Evolutionary conservation across 2,329 filamentous ascomycete species (phyloP).

Genomic region (Cladorrhinum sp.): DNA sequence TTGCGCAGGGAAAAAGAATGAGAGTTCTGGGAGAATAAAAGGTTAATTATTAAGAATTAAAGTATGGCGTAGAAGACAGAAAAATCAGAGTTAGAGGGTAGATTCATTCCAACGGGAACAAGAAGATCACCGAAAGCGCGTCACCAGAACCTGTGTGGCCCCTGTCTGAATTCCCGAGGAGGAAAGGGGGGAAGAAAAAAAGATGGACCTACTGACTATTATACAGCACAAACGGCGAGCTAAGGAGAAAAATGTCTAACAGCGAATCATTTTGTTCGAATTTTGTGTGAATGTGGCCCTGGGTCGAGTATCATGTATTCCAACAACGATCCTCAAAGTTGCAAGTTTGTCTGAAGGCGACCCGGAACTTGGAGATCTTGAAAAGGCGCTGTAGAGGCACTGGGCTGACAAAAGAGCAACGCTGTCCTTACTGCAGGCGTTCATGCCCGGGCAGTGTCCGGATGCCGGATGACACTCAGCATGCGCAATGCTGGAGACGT

Average conservation of each 20-base stretch:
- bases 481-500: background rate
- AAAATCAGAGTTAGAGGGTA: background rate
- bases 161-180: slow-evolving; percentile 10
- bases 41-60: slow-evolving; percentile 9
- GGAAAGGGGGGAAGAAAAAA: slow-evolving; percentile 11
- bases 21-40: slow-evolving; percentile 15
- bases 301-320: background rate
- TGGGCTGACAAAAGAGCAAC: slow-evolving; percentile 23
- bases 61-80: background rate
- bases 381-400: slow-evolving; percentile 16
- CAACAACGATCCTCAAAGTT: background rate
- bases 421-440: slow-evolving; percentile 25
- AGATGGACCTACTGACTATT: slow-evolving; percentile 18
- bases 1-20: slow-evolving; percentile 17
- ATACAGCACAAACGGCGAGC: slow-evolving; percentile 17
- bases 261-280: slow-evolving; percentile 19
- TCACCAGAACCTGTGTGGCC: slow-evolving; percentile 8
- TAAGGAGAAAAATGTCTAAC: slow-evolving; percentile 16
- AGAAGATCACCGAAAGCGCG: slow-evolving; percentile 16
- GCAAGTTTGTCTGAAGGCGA: slow-evolving; percentile 18
- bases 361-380: slow-evolving; percentile 8
- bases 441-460: background rate
- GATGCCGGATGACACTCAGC: slow-evolving; percentile 3
- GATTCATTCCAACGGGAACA: background rate
- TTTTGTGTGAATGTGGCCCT: slow-evolving; percentile 2